Conservation (phyloP, 371 early-diverging fungal species). For the Mucor saturninus region DNA sequence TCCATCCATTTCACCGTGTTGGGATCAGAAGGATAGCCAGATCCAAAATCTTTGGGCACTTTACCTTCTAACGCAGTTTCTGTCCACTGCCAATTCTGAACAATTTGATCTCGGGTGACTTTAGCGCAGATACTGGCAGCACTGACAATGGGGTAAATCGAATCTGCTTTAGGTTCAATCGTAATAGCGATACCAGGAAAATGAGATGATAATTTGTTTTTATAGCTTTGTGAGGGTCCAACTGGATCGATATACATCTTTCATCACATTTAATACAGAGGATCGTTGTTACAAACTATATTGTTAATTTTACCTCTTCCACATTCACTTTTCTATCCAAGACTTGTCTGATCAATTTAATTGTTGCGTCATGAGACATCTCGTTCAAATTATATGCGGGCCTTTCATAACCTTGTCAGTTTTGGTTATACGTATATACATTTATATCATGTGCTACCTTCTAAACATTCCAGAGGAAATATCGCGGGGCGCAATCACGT, state of each 20-base stretch:
- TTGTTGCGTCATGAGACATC: conserved; percentile 94
- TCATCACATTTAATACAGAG: background rate
- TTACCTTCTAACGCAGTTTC: conserved; percentile 56
- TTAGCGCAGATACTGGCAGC: conserved; percentile 99
- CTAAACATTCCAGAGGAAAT: conserved; percentile 88
- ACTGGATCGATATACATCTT: conserved; percentile 98
- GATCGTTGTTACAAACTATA: background rate
- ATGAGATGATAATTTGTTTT: conserved; percentile 69
- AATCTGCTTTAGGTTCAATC: conserved; percentile 97
- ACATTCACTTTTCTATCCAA: conserved; percentile 74
- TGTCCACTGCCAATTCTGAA: conserved; percentile 84
- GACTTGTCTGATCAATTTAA: conserved; percentile 74
- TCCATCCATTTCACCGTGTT: conserved; percentile 92
- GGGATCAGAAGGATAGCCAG: conserved; percentile 99
- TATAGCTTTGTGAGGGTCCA: conserved; percentile 90
- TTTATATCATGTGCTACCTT: conserved; percentile 23
- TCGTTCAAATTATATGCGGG: conserved; percentile 94
- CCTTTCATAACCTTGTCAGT: conserved; percentile 33
- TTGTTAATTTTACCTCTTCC: conserved; percentile 57
- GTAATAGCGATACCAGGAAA: conserved; percentile 82
- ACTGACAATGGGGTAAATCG: conserved; percentile 94
- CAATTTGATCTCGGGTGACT: conserved; percentile 89
- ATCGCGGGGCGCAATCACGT: conserved; percentile 84
- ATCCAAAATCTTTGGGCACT: conserved; percentile 79
- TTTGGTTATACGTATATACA: background rate